Evolutionary conservation across 2,329 filamentous ascomycete genomes (phyloP), one percentile per base, ranked within the genome.

Genomic region (Clarireedia hainanense): DNA sequence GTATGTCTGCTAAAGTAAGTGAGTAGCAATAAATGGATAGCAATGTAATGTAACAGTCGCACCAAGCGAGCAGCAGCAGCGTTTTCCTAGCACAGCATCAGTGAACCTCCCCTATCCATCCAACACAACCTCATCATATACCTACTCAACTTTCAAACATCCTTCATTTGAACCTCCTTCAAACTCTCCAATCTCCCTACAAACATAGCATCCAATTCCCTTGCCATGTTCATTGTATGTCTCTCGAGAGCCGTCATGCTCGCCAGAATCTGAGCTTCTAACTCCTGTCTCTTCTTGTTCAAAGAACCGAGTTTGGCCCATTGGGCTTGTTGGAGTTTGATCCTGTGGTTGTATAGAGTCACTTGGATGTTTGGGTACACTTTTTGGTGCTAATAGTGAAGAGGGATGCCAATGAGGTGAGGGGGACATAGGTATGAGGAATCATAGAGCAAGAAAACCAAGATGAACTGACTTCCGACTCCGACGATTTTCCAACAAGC

Each of bases 181-280:
- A 67, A 50, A 7, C 65, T 62, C 27, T 62, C 58, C 3, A 65
- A 43, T 9, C 67, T 63, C 20, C 61, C 64, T 17, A 58, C 40
- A n/a, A 67, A 58, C 46, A 65, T 60, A 23, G 61, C 60, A 14
- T 39, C 42, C 7, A 69, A 52, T 45, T 69, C 63, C n/a, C 27
- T 61, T 7, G 56, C 55, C 12, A 69, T 62, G 26, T 62, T 65
- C 26, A 57, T 46, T 15, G 61, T 63, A 12, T 60, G 58, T 10
- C 47, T 36, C 47, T 69, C 65, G 27, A 68, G 57, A 5, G 26
- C 45, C 20, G 55, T 62, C 57, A 68, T 67, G 56, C 60, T 67
- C 27, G 45, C 50, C 7, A 68, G 42, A 43, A 69, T 69, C 1
- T 52, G 58, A 12, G 40, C 30, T 51, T 69, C 68, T 7, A 69